Evolutionary conservation across 139 green algal genomes (phyloP).

Genomic region (Ettlia oleoabundans): DNA sequence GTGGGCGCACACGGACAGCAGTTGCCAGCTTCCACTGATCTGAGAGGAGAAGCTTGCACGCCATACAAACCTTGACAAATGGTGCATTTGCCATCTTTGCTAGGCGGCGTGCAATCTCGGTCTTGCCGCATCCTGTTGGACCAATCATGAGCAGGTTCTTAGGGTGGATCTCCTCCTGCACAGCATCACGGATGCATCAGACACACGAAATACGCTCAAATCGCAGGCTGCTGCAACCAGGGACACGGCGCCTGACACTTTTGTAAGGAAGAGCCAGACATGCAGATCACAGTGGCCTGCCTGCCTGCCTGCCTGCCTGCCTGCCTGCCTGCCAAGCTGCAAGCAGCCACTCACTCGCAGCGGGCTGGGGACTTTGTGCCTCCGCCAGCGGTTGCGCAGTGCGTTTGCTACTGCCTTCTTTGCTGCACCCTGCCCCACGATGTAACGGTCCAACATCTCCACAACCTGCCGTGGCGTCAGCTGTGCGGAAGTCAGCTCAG

Average conservation of each 20-base stretch:
- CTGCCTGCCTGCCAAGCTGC: no score
- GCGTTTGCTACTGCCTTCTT: conserved; percentile 95
- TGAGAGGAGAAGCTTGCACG: neutral
- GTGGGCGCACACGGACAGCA: no score
- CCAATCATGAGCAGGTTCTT: conserved; percentile 99
- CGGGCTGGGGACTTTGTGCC: conserved; percentile 73
- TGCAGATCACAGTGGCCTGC: no score
- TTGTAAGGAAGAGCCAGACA: no score
- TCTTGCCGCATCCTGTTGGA: conserved; percentile 95
- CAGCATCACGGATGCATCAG: no score
- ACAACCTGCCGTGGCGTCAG: conserved; percentile 66
- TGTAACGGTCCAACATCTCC: conserved; percentile 84
- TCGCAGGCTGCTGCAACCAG: no score
- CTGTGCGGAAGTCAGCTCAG: conserved; percentile 10
- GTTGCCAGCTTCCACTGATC: neutral
- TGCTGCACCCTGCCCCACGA: conserved; percentile 88
- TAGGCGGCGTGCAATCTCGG: conserved; percentile 93
- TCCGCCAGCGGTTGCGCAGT: conserved; percentile 92
- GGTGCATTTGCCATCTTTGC: conserved; percentile 94
- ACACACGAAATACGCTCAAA: no score
- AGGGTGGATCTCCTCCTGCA: conserved; percentile 90
- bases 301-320: no score
- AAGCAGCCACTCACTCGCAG: conserved; percentile 47
- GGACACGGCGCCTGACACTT: no score
- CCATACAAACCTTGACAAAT: conserved; percentile 87